Conservation (phyloP, 495 filamentous ascomycete genomes). For the Penicillium manginii region DNA sequence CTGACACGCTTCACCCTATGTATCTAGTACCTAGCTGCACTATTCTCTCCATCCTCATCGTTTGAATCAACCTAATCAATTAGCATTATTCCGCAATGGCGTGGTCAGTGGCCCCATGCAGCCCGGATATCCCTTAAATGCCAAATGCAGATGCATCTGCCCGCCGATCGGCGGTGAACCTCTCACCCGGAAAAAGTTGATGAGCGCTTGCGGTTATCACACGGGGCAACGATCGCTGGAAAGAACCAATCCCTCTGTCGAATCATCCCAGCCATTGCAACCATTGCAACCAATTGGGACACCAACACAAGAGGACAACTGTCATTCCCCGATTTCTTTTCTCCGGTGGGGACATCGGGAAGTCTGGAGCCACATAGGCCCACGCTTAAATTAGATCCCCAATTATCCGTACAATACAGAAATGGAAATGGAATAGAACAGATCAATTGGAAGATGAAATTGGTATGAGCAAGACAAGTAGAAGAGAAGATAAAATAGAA, state of each 20-base stretch:
- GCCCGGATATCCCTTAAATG: not conserved
- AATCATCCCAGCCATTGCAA: not conserved
- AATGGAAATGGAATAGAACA: too few relatives aligned
- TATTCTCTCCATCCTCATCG: too few relatives aligned
- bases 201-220: not conserved
- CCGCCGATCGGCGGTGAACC: slow-evolving; percentile 1
- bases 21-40: too few relatives aligned
- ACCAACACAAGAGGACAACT: not conserved
- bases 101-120: not conserved
- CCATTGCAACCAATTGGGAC: not conserved
- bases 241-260: not conserved
- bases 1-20: not conserved
- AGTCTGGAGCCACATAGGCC: too few relatives aligned
- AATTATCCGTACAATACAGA: too few relatives aligned
- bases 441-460: slow-evolving; percentile 4
- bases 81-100: not conserved
- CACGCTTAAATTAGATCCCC: too few relatives aligned
- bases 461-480: slow-evolving; percentile 12
- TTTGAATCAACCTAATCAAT: too few relatives aligned
- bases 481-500: slow-evolving; percentile 2
- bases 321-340: not conserved
- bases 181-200: not conserved
- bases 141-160: not conserved
- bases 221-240: not conserved
- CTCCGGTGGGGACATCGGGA: not conserved